phyloP scores from a whole-genome alignment of 2,329 filamentous ascomycete species.

The Claviceps lovelessii region DNA sequence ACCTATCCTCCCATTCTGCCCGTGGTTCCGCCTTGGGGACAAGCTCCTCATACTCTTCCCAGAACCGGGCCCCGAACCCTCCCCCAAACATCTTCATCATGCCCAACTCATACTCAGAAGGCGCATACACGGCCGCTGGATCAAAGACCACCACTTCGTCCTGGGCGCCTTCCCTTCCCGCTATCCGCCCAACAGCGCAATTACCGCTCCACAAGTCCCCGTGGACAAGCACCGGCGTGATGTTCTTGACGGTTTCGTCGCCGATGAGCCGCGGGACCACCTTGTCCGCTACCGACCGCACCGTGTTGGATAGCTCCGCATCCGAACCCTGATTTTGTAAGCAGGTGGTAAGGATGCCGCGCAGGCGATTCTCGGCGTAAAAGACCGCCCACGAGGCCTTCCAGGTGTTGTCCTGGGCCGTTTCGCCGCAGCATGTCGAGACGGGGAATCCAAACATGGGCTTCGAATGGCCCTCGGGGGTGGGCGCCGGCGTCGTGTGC shows the following conservation, averaged over 20 bases:
- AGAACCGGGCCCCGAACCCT: conserved; percentile 59
- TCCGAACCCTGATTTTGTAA: conserved; percentile 51
- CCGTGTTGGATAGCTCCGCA: conserved; percentile 41
- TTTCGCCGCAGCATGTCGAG: conserved; percentile 75
- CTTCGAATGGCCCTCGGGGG: conserved; percentile 39
- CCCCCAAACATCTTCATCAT: conserved; percentile 97
- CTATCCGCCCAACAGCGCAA: conserved; percentile 51
- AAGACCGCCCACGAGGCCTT: conserved; percentile 69
- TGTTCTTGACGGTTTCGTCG: conserved; percentile 44
- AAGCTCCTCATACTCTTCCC: conserved; percentile 60
- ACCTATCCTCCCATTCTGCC: conserved; percentile 72
- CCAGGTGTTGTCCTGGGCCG: conserved; percentile 66
- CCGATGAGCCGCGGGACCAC: conserved; percentile 69
- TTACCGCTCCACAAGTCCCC: conserved; percentile 94
- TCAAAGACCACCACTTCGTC: conserved; percentile 71
- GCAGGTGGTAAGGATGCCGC: conserved; percentile 45
- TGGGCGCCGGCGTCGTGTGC: conserved; percentile 60
- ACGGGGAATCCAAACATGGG: conserved; percentile 73
- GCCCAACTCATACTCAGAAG: conserved; percentile 79
- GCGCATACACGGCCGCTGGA: conserved; percentile 66
- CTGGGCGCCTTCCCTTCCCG: conserved; percentile 32
- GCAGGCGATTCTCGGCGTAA: conserved; percentile 62
- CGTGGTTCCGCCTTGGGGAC: conserved; percentile 68
- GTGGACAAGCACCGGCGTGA: conserved; percentile 71
- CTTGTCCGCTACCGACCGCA: conserved; percentile 46